A percentile compares a stretch with the other conserved stretches of the same genome.
Conservation (phyloP, 768 basidiomycete species). For the Pleurotus cornucopiae region DNA sequence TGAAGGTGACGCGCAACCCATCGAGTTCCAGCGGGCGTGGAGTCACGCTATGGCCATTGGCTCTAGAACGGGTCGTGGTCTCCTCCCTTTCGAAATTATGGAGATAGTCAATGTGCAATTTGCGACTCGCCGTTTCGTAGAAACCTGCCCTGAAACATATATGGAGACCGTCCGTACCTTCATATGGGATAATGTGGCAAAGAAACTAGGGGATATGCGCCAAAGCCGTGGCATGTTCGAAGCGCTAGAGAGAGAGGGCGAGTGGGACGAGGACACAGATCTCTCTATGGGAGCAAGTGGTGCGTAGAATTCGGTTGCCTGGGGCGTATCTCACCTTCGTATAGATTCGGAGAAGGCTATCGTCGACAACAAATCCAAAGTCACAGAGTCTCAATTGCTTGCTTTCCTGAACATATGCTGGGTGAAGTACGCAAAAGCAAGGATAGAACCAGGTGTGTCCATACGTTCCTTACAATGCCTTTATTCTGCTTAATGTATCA, state of each 20-base stretch:
- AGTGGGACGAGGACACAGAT: slow-evolving; percentile 78
- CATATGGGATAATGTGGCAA: slow-evolving; percentile 61
- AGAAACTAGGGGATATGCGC: slow-evolving; percentile 62
- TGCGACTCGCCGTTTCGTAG: slow-evolving; percentile 51
- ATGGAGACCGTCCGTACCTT: slow-evolving; percentile 66
- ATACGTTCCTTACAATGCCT: neutral
- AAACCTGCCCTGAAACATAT: slow-evolving; percentile 70
- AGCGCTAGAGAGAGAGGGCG: slow-evolving; percentile 66
- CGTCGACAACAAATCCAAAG: slow-evolving; percentile 88
- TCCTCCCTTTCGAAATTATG: slow-evolving; percentile 86
- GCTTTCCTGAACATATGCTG: slow-evolving; percentile 85
- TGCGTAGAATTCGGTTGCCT: slow-evolving; percentile 24
- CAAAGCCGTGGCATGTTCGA: slow-evolving; percentile 78
- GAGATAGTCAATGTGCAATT: slow-evolving; percentile 68
- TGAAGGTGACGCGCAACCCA: slow-evolving; percentile 92
- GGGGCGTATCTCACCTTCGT: neutral
- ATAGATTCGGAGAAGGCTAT: slow-evolving; percentile 64
- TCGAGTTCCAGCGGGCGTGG: slow-evolving; percentile 87
- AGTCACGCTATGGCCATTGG: slow-evolving; percentile 72
- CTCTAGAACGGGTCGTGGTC: slow-evolving; percentile 50
- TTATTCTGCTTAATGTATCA: neutral
- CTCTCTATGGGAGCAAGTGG: slow-evolving; percentile 72
- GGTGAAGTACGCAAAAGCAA: slow-evolving; percentile 90
- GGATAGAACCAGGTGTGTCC: slow-evolving; percentile 84
- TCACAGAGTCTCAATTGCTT: slow-evolving; percentile 76